phyloP scores from a whole-genome alignment of 257 asterid genomes.

The Solanum bulbocastanum region DNA sequence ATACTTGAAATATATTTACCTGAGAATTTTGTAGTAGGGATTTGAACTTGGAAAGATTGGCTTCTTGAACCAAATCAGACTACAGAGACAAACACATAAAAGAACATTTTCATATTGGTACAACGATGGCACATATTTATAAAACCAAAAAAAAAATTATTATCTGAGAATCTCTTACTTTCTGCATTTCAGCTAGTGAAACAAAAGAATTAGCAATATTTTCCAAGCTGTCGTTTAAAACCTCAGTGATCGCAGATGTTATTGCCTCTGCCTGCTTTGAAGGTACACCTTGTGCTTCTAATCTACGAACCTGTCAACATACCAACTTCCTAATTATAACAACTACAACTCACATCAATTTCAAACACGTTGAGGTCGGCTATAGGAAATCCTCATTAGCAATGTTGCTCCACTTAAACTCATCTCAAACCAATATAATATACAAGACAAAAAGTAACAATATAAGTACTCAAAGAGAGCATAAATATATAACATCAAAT shows the following conservation, averaged over 20 bases:
- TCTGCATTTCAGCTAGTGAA: slow-evolving; percentile 51
- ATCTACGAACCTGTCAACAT: slow-evolving; percentile 34
- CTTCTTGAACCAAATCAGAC: slow-evolving; percentile 38
- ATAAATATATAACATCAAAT: background rate
- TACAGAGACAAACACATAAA: slow-evolving; percentile 5
- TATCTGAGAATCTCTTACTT: slow-evolving; percentile 19
- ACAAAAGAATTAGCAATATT: slow-evolving; percentile 36
- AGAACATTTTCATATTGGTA: background rate
- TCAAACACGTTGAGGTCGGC: background rate
- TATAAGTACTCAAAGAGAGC: background rate
- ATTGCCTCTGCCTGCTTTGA: slow-evolving; percentile 59
- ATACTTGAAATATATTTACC: slow-evolving; percentile 16
- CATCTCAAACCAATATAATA: background rate
- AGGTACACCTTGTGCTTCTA: slow-evolving; percentile 57
- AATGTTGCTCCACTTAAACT: background rate
- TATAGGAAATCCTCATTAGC: background rate
- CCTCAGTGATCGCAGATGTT: slow-evolving; percentile 45
- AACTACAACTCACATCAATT: background rate
- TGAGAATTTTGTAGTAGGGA: slow-evolving; percentile 49
- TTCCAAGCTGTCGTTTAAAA: slow-evolving; percentile 46
- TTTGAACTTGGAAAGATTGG: slow-evolving; percentile 42
- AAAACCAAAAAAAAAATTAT: background rate
- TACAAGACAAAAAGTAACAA: background rate
- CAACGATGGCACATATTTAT: background rate
- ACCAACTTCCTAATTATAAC: background rate